Evolutionary conservation across 2,329 filamentous ascomycete species (phyloP).

Genomic region (Penicillium sp.): DNA sequence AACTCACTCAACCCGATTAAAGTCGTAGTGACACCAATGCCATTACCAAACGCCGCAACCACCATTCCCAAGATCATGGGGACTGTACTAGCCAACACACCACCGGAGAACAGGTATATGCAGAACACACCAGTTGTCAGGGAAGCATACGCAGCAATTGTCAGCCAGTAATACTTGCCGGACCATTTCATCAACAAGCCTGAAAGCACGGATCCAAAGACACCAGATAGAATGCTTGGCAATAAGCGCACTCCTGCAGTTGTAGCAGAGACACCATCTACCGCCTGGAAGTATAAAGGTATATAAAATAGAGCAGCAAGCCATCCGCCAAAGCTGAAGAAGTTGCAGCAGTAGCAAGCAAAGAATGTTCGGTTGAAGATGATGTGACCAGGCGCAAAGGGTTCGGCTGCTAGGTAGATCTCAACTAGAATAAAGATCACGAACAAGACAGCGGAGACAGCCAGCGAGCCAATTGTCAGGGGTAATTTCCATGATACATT

Average conservation of each 20-base stretch:
- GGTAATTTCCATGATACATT: slow-evolving; percentile 66
- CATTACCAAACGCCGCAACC: slow-evolving; percentile 54
- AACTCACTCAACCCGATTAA: slow-evolving; percentile 63
- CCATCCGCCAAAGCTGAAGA: slow-evolving; percentile 65
- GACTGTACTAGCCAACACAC: slow-evolving; percentile 48
- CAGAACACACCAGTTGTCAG: slow-evolving; percentile 56
- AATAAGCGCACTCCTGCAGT: slow-evolving; percentile 64
- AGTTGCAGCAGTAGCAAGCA: slow-evolving; percentile 68
- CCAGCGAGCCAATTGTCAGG: slow-evolving; percentile 58
- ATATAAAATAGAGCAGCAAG: slow-evolving; percentile 66
- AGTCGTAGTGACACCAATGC: slow-evolving; percentile 66
- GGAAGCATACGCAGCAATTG: slow-evolving; percentile 54
- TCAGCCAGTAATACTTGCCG: slow-evolving; percentile 70
- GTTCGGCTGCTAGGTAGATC: slow-evolving; percentile 63
- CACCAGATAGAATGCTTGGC: slow-evolving; percentile 62
- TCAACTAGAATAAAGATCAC: slow-evolving; percentile 68
- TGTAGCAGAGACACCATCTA: slow-evolving; percentile 62
- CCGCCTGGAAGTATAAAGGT: slow-evolving; percentile 76
- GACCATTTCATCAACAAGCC: slow-evolving; percentile 68
- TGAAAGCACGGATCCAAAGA: slow-evolving; percentile 62
- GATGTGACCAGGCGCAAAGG: slow-evolving; percentile 72
- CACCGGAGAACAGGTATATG: slow-evolving; percentile 58
- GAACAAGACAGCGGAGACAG: slow-evolving; percentile 59
- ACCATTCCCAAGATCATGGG: slow-evolving; percentile 59
- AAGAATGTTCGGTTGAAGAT: slow-evolving; percentile 67